Evolutionary conservation across 108 stramenopile genomes (phyloP), one percentile per base, ranked within the genome.

Genomic region (Skeletonema menzelii): DNA sequence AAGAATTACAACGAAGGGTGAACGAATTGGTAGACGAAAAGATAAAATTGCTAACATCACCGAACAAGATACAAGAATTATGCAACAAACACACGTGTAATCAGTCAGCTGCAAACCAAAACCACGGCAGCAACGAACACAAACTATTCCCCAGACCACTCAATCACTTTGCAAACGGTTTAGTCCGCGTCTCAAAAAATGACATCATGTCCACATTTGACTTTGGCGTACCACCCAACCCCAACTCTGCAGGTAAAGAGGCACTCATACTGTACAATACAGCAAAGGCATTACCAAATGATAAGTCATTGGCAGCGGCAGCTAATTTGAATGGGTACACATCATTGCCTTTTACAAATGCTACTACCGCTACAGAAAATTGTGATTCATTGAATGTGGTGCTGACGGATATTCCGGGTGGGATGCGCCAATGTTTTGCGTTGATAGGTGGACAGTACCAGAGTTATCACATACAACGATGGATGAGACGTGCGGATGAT

Each of bases 381-480:
- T 65, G 64, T 8, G 27, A 56, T 15, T 12, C 26, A 10, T 5
- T 65, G 56, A 65, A 57, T 58, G 56, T 65, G 2, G 57, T 65
- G 2, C 17, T 58, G 6, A 65, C 55, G 2, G 17, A 60, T 15
- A 40, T 42, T 14, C 59, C 59, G 0, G 59, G 17, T 1, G 17
- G 44, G 0, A 49, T 47, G 8, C 0, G 26, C 7, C 64, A 65
- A 26, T 65, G 64, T 7, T 14, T 65, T 10, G 64, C 64, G 2
- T 22, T 53, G 19, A 24, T 65, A 8, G 58, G 63, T 31, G 70
- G 28, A 13, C 63, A 65, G 3, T 71, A 71, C 46, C 40, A 64
- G 22, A 46, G 37, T 4, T 71, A 65, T n/a, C 70, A 71, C 17
- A 15, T 71, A 1, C 70, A 71, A 65, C 63, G 63, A 15, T 71